Evolutionary conservation across 495 filamentous ascomycete species (phyloP).

Genomic region (Cairneyella variabilis): DNA sequence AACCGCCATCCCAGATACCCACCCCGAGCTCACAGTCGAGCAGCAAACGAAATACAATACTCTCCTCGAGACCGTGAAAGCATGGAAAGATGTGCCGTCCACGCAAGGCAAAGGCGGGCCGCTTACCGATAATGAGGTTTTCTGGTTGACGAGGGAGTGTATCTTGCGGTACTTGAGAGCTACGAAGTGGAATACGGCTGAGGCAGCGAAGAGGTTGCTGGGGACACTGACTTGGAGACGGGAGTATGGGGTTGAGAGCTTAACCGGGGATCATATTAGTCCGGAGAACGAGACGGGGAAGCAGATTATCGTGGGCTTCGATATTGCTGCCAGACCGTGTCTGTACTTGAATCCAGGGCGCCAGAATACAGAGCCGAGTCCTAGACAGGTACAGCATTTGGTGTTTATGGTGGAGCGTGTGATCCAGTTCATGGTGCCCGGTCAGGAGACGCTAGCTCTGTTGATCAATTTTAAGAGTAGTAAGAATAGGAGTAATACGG

Average conservation of each 20-base stretch:
- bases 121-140: slow-evolving; percentile 72
- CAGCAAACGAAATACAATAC: slow-evolving; percentile 79
- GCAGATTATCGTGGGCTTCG: slow-evolving; percentile 83
- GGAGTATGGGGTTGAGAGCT: slow-evolving; percentile 72
- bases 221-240: slow-evolving; percentile 82
- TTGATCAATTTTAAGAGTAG: slow-evolving; percentile 77
- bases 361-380: slow-evolving; percentile 86
- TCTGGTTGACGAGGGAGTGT: slow-evolving; percentile 91
- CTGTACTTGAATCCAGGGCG: slow-evolving; percentile 82
- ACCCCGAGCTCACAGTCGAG: slow-evolving; percentile 60
- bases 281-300: slow-evolving; percentile 95
- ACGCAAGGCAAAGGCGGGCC: slow-evolving; percentile 56
- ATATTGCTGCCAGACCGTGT: slow-evolving; percentile 78
- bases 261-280: slow-evolving; percentile 79
- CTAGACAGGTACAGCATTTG: slow-evolving; percentile 90
- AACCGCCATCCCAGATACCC: slow-evolving; percentile 46
- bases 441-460: slow-evolving; percentile 79
- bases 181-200: slow-evolving; percentile 78
- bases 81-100: slow-evolving; percentile 68
- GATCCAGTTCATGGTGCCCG: slow-evolving; percentile 80
- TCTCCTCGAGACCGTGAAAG: slow-evolving; percentile 61
- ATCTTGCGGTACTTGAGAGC: slow-evolving; percentile 90
- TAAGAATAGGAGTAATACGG: slow-evolving; percentile 69
- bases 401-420: slow-evolving; percentile 92
- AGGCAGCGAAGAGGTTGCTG: slow-evolving; percentile 73